Conservation (phyloP, 371 early-diverging fungal genomes). For the Batkoa obscura region DNA sequence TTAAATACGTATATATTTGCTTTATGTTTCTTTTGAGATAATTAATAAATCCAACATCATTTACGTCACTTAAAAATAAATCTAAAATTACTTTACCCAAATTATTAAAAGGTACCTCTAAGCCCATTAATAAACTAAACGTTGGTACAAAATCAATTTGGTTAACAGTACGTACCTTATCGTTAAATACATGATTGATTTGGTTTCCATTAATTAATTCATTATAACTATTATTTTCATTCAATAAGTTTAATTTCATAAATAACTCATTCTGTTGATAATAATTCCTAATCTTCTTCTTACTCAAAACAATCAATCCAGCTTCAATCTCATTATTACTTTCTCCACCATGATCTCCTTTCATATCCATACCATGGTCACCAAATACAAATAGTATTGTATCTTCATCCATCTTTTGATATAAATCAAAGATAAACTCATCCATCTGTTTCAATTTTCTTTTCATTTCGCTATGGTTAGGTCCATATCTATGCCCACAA, state of each 20-base stretch:
- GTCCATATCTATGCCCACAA: constrained; percentile 84
- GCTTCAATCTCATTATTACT: constrained; percentile 74
- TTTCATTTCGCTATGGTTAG: constrained; percentile 70
- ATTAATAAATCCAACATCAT: constrained; percentile 23
- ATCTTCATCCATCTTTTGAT: constrained; percentile 54
- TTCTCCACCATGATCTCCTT: constrained; percentile 98
- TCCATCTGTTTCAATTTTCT: constrained; percentile 71
- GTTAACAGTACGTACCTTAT: constrained; percentile 23
- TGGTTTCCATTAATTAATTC: constrained; percentile 2
- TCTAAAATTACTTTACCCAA: constrained; percentile 70
- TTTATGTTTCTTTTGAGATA: constrained; percentile 49
- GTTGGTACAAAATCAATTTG: constrained; percentile 80
- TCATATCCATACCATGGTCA: constrained; percentile 97
- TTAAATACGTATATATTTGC: constrained; percentile 56
- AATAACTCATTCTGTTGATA: neutral
- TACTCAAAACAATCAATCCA: constrained; percentile 42
- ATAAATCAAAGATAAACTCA: constrained; percentile 39
- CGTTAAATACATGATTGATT: constrained; percentile 6
- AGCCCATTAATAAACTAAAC: constrained; percentile 37
- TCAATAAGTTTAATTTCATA: constrained; percentile 1
- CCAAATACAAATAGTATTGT: constrained; percentile 88
- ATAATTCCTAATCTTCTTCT: neutral
- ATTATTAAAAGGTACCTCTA: constrained; percentile 72
- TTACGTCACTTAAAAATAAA: constrained; percentile 14
- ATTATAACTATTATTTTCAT: neutral